Evolutionary conservation across 805 yeast genomes (phyloP).

Genomic region (Ogataea neopini): DNA sequence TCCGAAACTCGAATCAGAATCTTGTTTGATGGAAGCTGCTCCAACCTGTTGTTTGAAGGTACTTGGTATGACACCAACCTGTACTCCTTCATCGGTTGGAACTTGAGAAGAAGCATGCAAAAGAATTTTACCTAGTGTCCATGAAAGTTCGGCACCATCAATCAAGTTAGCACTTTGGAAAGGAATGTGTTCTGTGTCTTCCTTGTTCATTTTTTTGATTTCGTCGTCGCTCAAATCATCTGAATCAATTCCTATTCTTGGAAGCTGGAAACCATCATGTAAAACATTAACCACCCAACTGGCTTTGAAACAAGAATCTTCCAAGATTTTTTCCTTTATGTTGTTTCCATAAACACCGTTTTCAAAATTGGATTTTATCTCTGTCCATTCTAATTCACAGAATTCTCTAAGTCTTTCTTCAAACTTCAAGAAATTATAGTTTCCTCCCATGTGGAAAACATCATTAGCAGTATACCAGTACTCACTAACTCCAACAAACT

Average conservation of each 20-base stretch:
- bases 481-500: constrained; percentile 91
- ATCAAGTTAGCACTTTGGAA: constrained; percentile 82
- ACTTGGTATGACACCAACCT: constrained; percentile 44
- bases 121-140: constrained; percentile 92
- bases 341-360: constrained; percentile 58
- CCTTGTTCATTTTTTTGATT: constrained; percentile 27
- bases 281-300: constrained; percentile 88
- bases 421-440: constrained; percentile 72
- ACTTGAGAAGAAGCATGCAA: constrained; percentile 78
- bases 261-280: constrained; percentile 91
- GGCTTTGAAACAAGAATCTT: constrained; percentile 89
- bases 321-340: constrained; percentile 56
- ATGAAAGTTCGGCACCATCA: constrained; percentile 83
- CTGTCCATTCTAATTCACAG: constrained; percentile 76
- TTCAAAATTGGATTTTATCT: constrained; percentile 47
- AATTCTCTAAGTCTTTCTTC: constrained; percentile 65
- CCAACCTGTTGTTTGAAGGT: constrained; percentile 18
- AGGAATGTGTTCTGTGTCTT: constrained; percentile 46
- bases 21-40: neutral
- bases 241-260: constrained; percentile 61
- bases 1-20: neutral
- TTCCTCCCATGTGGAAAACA: constrained; percentile 85
- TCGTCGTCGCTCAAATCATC: constrained; percentile 29
- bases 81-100: constrained; percentile 22
- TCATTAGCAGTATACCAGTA: constrained; percentile 98